A percentile compares a stretch with the other conserved stretches of the same genome.
Evolutionary conservation across 768 basidiomycete species (phyloP).

Genomic region (Kwoniella newhampshirensis): DNA sequence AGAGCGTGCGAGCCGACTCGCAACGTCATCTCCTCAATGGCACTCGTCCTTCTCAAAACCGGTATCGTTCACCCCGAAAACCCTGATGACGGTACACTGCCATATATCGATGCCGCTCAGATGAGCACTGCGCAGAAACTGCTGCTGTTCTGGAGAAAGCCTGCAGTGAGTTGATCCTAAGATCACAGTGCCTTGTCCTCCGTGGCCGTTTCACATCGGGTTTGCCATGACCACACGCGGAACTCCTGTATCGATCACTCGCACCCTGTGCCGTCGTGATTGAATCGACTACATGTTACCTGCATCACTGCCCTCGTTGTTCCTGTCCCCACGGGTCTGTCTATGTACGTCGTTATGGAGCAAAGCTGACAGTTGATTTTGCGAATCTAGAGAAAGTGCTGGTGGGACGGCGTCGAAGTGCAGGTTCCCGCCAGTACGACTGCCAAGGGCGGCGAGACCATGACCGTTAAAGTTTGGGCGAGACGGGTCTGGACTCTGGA

Average conservation of each 20-base stretch:
- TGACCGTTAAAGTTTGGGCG: constrained; percentile 87
- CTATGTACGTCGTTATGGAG: neutral
- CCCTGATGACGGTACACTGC: constrained; percentile 42
- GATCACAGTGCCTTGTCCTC: no score
- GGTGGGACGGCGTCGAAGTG: constrained; percentile 98
- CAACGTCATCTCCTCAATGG: constrained; percentile 97
- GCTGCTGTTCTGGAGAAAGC: constrained; percentile 96
- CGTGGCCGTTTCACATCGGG: no score
- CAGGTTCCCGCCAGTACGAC: constrained; percentile 67
- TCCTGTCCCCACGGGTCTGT: no score
- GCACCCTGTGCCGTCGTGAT: no score
- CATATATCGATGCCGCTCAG: constrained; percentile 83
- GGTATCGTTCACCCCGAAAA: constrained; percentile 73
- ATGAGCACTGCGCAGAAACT: constrained; percentile 98
- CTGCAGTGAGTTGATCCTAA: constrained; percentile 71
- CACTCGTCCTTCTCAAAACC: constrained; percentile 93
- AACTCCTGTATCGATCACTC: no score
- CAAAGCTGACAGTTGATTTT: neutral
- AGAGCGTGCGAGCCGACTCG: constrained; percentile 91
- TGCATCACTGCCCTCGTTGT: no score
- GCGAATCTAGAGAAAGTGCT: constrained; percentile 87
- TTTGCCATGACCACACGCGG: no score
- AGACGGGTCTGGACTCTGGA: constrained; percentile 97
- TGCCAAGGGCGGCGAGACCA: constrained; percentile 55
- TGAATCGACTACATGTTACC: no score